Evolutionary conservation across 441 rosid species (phyloP), one percentile per base, ranked within the genome.

Genomic region (Oxalis stricta): DNA sequence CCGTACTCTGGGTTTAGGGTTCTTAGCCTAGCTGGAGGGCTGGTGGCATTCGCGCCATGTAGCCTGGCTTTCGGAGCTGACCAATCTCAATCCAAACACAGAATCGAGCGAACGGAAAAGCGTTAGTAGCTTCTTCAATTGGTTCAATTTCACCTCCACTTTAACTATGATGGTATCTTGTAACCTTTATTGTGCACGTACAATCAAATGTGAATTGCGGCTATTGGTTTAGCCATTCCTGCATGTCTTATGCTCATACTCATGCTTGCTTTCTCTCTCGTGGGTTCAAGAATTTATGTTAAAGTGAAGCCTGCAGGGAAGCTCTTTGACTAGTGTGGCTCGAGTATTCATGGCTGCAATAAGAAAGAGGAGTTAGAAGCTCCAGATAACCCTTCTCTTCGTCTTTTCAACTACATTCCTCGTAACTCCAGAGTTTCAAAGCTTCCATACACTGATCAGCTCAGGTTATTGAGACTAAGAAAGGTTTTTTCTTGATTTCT

Each of bases 61-160:
- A 65, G 60, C 46, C 48, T 65, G 1, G 66, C 71, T 21, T 65
- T 65, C 11, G 71, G 71, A 13, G 66, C 64, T 3, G 71, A 65
- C 38, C 71, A 65, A 24, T 65, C n/a, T 65, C 53, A 33, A 60
- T 31, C 66, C 71, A 0, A 23, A 24, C 18, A 65, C 66, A 2
- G 63, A 56, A 30, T 65, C 63, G 1, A 66, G 71, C 29, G 45
- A 44, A n/a, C 44, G 37, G 17, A 66, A 63, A 7, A 58, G 49
- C 30, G 47, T 13, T 8, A 56, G 66, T 13, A n/a, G n/a, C n/a
- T 66, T 67, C 59, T 67, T 66, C 52, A 66, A 66, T 23, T 66
- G 67, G 72, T 66, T 61, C 45, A 57, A 48, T 34, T 66, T 57
- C 64, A 61, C 68, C 48, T 43, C 33, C 40, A 61, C 68, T 8